Evolutionary conservation across 2,329 filamentous ascomycete genomes (phyloP), one percentile per base, ranked within the genome.

Genomic region (Chrysoporthe austroafricana): DNA sequence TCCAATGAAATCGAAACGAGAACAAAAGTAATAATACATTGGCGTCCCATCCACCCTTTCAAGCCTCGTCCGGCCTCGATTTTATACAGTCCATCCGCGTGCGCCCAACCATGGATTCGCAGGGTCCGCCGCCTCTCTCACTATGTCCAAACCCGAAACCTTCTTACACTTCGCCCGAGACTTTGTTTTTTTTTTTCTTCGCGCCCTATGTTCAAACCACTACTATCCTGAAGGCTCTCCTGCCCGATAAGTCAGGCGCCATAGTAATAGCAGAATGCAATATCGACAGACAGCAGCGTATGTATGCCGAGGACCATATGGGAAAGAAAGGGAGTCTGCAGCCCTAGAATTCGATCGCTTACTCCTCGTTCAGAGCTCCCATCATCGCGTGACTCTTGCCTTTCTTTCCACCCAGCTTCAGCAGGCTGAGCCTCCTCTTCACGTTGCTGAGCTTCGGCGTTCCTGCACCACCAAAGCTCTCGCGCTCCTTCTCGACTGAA

Each of bases 361-460:
- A 86, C 77, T 88, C 86, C 75, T 88, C 86, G 65, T 86, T 82
- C 70, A 88, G 76, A 71, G 84, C 84, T 64, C 81, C 81, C 85
- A 87, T 87, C 69, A 79, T 74, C 39, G 78, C 82, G 69, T 77
- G 82, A 61, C 77, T 80, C 76, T 88, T 90, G 75, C 85, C 88
- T 58, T 81, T 82, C 80, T 91, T 93, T 77, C 89, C 90, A 42
- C 91, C 90, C 62, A 94, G 84, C 76, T 91, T 92, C 74, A 96
- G 82, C 73, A 94, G 82, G 76, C 92, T 96, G 72, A 96, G 83
- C 74, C 93, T 82, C 81, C 93, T 95, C 79, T 90, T 88, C 72
- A 96, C 86, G 67, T 89, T 91, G 46, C 86, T 87, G 63, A 86
- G 86, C 74, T 84, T 84, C 66, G 78, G 76, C 48, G 81, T 74